Percentiles rank a stretch among this genome's conserved stretches.
phyloP scores from a whole-genome alignment of 2,329 filamentous ascomycete genomes.

The Thielaviopsis punctulata region DNA sequence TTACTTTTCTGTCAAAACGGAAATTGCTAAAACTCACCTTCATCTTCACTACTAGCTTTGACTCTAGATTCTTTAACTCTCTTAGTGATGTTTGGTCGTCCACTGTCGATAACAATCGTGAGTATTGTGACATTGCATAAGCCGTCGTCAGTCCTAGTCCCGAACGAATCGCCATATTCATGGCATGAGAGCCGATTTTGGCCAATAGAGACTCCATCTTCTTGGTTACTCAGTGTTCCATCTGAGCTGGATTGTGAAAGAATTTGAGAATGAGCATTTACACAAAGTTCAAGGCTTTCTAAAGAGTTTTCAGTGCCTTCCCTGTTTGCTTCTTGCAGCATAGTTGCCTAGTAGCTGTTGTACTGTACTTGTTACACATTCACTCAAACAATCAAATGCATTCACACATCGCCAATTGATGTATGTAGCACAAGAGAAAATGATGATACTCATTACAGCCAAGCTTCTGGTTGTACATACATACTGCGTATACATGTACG shows the following conservation, averaged over 20 bases:
- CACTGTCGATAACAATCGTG: constrained; percentile 59
- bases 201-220: constrained; percentile 52
- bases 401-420: too few species aligned
- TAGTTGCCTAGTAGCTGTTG: background rate
- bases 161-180: constrained; percentile 83
- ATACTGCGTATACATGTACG: too few species aligned
- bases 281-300: background rate
- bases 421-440: too few species aligned
- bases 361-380: background rate
- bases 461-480: too few species aligned
- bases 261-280: background rate
- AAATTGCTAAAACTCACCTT: constrained; percentile 17
- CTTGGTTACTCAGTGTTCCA: background rate
- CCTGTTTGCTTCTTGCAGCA: background rate
- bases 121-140: constrained; percentile 71
- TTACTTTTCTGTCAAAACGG: background rate
- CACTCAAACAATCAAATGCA: too few species aligned
- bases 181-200: constrained; percentile 47
- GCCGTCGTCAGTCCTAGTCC: constrained; percentile 72
- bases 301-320: background rate
- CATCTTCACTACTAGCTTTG: constrained; percentile 69
- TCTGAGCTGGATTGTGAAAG: background rate
- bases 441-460: too few species aligned
- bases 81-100: constrained; percentile 48
- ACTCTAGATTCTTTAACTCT: constrained; percentile 56